phyloP scores from a whole-genome alignment of 305 asterid genomes.

The Coffea humblotiana region DNA sequence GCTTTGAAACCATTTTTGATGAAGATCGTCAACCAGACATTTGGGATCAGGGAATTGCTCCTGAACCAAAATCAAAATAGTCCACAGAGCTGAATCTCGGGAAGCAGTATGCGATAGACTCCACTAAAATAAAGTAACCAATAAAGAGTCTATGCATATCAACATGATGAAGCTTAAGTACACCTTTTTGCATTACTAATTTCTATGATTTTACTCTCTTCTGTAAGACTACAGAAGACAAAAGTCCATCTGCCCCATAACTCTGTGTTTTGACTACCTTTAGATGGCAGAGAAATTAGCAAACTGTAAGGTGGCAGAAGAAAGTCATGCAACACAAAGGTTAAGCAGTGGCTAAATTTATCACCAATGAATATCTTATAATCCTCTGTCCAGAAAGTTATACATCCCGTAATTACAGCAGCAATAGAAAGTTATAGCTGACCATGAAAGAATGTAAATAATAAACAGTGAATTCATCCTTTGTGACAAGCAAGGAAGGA shows the following conservation, averaged over 20 bases:
- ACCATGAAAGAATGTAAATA: neutral
- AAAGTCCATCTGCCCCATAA: too few relatives aligned
- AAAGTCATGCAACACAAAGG: neutral
- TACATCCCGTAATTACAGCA: neutral
- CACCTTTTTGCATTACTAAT: neutral
- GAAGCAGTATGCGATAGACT: conserved; percentile 5
- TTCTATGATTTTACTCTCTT: neutral
- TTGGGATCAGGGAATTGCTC: conserved; percentile 84
- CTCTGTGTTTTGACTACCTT: too few relatives aligned
- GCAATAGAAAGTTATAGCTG: neutral
- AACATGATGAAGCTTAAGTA: neutral
- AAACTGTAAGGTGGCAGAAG: neutral
- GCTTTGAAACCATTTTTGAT: conserved; percentile 83
- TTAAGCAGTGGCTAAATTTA: too few relatives aligned
- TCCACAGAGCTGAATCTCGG: conserved; percentile 13
- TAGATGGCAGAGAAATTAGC: neutral
- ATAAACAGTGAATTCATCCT: neutral
- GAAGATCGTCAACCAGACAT: conserved; percentile 73
- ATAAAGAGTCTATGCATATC: neutral
- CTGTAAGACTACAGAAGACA: too few relatives aligned
- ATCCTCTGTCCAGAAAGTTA: neutral
- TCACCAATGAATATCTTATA: neutral
- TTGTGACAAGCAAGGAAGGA: neutral
- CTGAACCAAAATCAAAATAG: conserved; percentile 34
- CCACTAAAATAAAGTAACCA: neutral